Percentiles rank a stretch among this genome's conserved stretches.
These are phyloP conservation scores for Entomortierella beljakovae DNA, from an alignment of 192 early-diverging fungal genomes.

Conservation along the genomic window DNA sequence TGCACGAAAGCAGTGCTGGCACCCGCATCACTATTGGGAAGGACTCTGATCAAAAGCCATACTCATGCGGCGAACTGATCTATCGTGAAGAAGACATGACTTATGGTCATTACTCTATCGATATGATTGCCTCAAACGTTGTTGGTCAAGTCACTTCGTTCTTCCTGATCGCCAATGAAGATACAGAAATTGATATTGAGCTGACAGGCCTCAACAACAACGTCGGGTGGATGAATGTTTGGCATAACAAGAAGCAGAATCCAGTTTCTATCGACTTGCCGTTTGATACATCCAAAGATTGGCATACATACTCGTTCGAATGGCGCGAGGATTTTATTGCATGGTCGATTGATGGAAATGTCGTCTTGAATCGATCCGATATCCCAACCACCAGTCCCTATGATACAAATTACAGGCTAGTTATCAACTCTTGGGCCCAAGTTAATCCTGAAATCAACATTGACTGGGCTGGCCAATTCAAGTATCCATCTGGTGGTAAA, in stretches of 20 bases:
- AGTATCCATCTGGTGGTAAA: slow-evolving; percentile 19
- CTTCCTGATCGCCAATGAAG: slow-evolving; percentile 46
- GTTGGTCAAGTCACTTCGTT: slow-evolving; percentile 45
- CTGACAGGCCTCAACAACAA: slow-evolving; percentile 44
- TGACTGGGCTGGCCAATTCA: slow-evolving; percentile 39
- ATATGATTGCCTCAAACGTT: slow-evolving; percentile 48
- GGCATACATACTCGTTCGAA: slow-evolving; percentile 46
- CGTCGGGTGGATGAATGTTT: slow-evolving; percentile 48
- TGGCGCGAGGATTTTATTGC: slow-evolving; percentile 41
- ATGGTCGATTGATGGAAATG: slow-evolving; percentile 37
- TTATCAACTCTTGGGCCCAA: slow-evolving; percentile 45
- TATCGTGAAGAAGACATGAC: slow-evolving; percentile 18
- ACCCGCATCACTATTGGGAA: slow-evolving; percentile 43
- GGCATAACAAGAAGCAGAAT: slow-evolving; percentile 30
- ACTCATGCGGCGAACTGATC: slow-evolving; percentile 42
- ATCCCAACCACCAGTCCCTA: slow-evolving; percentile 25
- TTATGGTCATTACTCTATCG: slow-evolving; percentile 45
- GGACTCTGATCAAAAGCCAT: slow-evolving; percentile 43
- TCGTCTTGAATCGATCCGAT: slow-evolving; percentile 36
- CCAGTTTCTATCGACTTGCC: slow-evolving; percentile 42
- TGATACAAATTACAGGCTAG: slow-evolving; percentile 31
- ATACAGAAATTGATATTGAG: slow-evolving; percentile 44
- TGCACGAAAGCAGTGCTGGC: slow-evolving; percentile 16
- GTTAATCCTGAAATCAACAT: slow-evolving; percentile 42
- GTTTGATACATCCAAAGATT: slow-evolving; percentile 39